Evolutionary conservation across 441 rosid species (phyloP).

Genomic region (Erodium chrysanthum): DNA sequence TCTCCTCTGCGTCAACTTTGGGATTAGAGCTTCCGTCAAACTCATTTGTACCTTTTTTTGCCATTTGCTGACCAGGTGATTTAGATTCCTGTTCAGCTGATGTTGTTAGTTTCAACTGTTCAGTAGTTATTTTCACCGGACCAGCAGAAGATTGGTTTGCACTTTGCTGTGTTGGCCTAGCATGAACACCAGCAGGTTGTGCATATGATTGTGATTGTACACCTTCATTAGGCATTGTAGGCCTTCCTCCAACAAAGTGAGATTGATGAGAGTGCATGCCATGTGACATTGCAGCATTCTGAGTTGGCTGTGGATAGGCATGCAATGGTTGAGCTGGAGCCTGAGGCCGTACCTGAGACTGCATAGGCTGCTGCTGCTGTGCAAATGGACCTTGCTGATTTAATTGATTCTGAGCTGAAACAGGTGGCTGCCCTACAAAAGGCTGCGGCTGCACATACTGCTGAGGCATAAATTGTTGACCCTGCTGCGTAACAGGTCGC

Average conservation of each 20-base stretch:
- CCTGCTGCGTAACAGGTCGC: constrained; percentile 30
- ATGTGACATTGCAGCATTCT: constrained; percentile 28
- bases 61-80: constrained; percentile 22
- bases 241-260: constrained; percentile 31
- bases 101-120: constrained; percentile 22
- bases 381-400: constrained; percentile 31
- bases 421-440: constrained; percentile 34
- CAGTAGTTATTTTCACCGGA: constrained; percentile 22
- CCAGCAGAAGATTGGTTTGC: constrained; percentile 27
- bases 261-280: constrained; percentile 29
- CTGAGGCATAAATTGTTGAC: constrained; percentile 34
- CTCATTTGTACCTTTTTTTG: constrained; percentile 24
- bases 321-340: constrained; percentile 30
- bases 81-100: constrained; percentile 22
- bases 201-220: constrained; percentile 28
- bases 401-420: constrained; percentile 32
- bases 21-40: constrained; percentile 17
- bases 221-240: constrained; percentile 30
- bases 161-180: constrained; percentile 27
- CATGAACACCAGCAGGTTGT: constrained; percentile 25
- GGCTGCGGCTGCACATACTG: constrained; percentile 39
- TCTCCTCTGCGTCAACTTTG: constrained; percentile 22
- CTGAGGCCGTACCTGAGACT: constrained; percentile 37
- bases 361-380: constrained; percentile 38
- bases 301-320: constrained; percentile 32